Base-by-base conservation (phyloP, 2,329 filamentous ascomycete species). In the Lecanicillium sp. region DNA sequence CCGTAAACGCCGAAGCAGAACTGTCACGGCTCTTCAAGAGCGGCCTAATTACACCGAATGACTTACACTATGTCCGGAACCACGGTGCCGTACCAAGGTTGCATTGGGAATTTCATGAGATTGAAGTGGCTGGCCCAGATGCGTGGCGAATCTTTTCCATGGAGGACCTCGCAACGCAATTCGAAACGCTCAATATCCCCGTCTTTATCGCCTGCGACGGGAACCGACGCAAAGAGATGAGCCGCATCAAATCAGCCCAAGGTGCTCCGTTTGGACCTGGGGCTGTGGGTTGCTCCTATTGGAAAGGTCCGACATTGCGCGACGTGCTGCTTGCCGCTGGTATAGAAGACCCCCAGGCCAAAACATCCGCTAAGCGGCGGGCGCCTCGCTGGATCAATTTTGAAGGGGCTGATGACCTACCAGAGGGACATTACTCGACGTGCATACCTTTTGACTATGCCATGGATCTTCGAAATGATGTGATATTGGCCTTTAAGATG, bases 61-160 rank as follows among this genome's bases (percentile, higher is more conserved):
- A 64, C 38, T 44, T 74, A 2, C 68, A 72, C 47, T 74, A 72
- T 42, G 68, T 74, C 13, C 59, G 71, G 3, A 74, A 70, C 36
- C 71, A 75, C 41, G 69, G 68, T 14, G 51, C 66, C 4, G 71
- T 76, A 1, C 72, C 71, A 1, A 56, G 64, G 9, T 42, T 73
- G 1, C 47, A 70, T 0, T 73, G 67, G 68, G 68, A 71, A 38
- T 63, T 59, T 9, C 69, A 74, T 48, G 53, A 57, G 13, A 48
- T 74, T 4, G 64, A 74, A n/a, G 52, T 74, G 17, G 52, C 57
- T 4, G 50, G 61, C 22, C 48, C 61, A 17, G 60, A 61, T 4
- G 58, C 56, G 18, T 50, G 62, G 11, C 50, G 44, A 2, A 52
- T 44, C 0, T 42, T 71, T 3, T 54, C 54, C 1, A 71, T 73